Base-by-base conservation (phyloP, 2,329 filamentous ascomycete genomes). In the Aspergillus quadrilineatus region DNA sequence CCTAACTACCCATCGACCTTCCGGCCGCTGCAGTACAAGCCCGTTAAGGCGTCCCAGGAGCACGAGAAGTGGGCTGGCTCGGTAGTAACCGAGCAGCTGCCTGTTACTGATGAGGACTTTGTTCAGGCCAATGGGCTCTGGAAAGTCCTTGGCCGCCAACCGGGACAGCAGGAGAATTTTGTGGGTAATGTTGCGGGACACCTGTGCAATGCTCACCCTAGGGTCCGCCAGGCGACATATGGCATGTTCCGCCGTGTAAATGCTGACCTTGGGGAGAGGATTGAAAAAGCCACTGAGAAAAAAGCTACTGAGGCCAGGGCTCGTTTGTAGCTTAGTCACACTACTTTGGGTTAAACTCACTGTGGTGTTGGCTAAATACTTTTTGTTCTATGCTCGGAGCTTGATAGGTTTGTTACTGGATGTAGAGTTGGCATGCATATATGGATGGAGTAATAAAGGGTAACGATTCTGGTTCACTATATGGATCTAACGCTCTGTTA, bases 91-190 rank as follows among this genome's bases (percentile, higher is more conserved):
- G 69, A 75, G 61, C 74, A 75, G 57, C 65, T 73, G n/a, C 73
- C 73, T 14, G 71, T 79, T 34, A 75, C 73, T 0, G 73, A 74
- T 22, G 73, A 78, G 51, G 77, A 79, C 51, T 79, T 74, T 51
- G 74, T 76, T 36, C 75, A 79, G 62, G 67, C 77, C 12, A 71
- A 72, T 47, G 72, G 66, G 9, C 69, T 79, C 46, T 79, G 77
- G 77, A 65, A 77, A 58, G 71, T 76, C 29, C 67, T 77, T 36
- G 73, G 73, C 30, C 73, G 73, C 43, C 66, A 73, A 50, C 70
- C 73, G 3, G 84, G 83, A 2, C 85, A 87, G 67, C 84, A 87
- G 70, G 79, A 83, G 2, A 83, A 85, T 67, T 85, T 86, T 56
- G 72, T 88, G 39, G 68, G 75, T 55, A 88, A 87, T 61, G 77